These are phyloP conservation scores for Mycena alexandri DNA, from an alignment of 768 basidiomycete genomes.

Conservation along the genomic window DNA sequence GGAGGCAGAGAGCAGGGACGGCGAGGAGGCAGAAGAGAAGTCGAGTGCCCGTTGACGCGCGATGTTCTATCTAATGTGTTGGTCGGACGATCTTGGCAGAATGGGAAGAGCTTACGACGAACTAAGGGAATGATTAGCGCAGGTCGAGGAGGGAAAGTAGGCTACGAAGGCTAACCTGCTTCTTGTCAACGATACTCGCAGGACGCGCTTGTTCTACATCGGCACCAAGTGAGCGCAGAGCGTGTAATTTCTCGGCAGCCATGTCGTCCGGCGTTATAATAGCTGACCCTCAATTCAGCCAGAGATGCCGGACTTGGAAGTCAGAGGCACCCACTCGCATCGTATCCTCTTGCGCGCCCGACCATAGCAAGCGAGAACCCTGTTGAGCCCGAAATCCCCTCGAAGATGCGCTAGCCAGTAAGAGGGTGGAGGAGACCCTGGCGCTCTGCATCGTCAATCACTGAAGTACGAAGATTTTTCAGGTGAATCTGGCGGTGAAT, in stretches of 20 bases:
- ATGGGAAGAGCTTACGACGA: conserved; percentile 64
- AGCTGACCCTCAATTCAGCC: conserved; percentile 55
- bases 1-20: conserved; percentile 65
- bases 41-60: conserved; percentile 82
- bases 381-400: conserved; percentile 96
- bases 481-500: background rate
- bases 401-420: conserved; percentile 94
- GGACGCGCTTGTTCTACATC: conserved; percentile 92
- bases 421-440: conserved; percentile 85
- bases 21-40: conserved; percentile 68
- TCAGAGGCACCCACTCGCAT: conserved; percentile 70
- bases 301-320: conserved; percentile 20
- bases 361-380: conserved; percentile 98
- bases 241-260: conserved; percentile 90
- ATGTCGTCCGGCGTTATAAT: conserved; percentile 94
- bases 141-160: conserved; percentile 14
- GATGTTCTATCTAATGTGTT: conserved; percentile 72
- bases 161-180: conserved; percentile 73
- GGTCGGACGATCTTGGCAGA: background rate
- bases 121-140: conserved; percentile 51
- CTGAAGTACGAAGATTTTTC: conserved; percentile 56
- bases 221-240: conserved; percentile 86
- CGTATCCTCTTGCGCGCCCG: conserved; percentile 91
- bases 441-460: conserved; percentile 94
- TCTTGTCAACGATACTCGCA: conserved; percentile 96